Conservation (phyloP, 768 basidiomycete genomes). For the Termitomyces bulborhizus region DNA sequence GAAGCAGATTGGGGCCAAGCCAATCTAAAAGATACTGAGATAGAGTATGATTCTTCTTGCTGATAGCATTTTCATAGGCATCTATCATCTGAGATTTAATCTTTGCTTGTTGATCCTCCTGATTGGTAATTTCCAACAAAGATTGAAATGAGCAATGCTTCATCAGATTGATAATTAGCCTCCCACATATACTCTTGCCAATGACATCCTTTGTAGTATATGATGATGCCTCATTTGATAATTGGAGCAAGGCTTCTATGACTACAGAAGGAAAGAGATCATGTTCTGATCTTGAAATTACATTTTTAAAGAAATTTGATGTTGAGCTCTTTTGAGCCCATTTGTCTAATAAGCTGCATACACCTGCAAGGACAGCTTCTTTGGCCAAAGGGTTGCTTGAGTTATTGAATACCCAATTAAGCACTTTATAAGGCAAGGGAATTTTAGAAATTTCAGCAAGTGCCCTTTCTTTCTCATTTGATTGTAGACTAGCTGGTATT, state of each 20-base stretch:
- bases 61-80: not conserved
- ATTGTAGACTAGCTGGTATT: too few species aligned
- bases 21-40: too few species aligned
- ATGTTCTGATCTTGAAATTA: not conserved
- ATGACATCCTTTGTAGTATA: not conserved
- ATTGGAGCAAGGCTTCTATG: not conserved
- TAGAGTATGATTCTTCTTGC: not conserved
- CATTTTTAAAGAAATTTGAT: too few species aligned
- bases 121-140: not conserved
- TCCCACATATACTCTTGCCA: not conserved
- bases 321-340: not conserved
- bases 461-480: too few species aligned
- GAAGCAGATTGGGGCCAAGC: too few species aligned
- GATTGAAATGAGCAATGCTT: too few species aligned
- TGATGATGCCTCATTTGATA: not conserved
- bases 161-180: not conserved
- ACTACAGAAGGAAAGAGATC: not conserved
- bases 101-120: too few species aligned
- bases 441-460: too few species aligned
- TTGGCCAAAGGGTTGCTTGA: not conserved
- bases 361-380: not conserved
- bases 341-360: not conserved
- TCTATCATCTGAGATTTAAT: not conserved
- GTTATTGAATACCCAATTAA: not conserved
- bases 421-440: too few species aligned